Evolutionary conservation across 768 basidiomycete species (phyloP).

Genomic region (Tulasnella sp.): DNA sequence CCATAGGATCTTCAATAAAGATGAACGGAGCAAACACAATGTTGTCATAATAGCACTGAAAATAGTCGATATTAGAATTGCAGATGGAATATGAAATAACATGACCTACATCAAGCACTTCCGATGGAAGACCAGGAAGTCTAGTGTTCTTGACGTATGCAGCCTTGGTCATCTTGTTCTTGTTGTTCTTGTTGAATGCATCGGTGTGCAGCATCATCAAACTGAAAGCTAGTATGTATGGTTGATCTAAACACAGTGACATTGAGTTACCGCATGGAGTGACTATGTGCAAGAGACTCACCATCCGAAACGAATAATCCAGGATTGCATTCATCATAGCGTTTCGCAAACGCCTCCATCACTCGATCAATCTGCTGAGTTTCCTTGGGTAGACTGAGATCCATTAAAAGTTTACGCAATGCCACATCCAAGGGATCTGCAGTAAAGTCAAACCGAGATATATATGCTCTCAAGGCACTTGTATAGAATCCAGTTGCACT

Average conservation of each 20-base stretch:
- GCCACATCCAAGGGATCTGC: conserved; percentile 83
- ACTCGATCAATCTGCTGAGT: conserved; percentile 98
- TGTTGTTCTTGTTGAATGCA: conserved; percentile 95
- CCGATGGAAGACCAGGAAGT: conserved; percentile 67
- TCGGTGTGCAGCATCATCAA: conserved; percentile 98
- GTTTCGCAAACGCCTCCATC: conserved; percentile 83
- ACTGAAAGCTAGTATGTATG: conserved; percentile 93
- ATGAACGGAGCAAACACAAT: conserved; percentile 93
- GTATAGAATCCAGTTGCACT: conserved; percentile 63
- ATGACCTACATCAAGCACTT: conserved; percentile 71
- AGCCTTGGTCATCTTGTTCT: conserved; percentile 89
- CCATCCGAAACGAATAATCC: conserved; percentile 66
- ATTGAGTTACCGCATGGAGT: conserved; percentile 3
- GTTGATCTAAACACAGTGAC: conserved; percentile 47
- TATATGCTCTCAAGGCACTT: conserved; percentile 54
- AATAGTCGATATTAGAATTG: conserved; percentile 3
- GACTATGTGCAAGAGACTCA: conserved; percentile 27
- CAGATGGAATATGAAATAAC: background rate
- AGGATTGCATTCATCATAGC: conserved; percentile 75
- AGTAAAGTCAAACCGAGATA: conserved; percentile 64
- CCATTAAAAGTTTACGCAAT: conserved; percentile 77
- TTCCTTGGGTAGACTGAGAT: conserved; percentile 82
- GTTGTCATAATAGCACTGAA: conserved; percentile 89
- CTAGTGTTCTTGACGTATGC: conserved; percentile 90
- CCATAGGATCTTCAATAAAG: conserved; percentile 82